Base-by-base conservation (phyloP, 805 yeast genomes). In the Tetrapisispora iriomotensis region DNA sequence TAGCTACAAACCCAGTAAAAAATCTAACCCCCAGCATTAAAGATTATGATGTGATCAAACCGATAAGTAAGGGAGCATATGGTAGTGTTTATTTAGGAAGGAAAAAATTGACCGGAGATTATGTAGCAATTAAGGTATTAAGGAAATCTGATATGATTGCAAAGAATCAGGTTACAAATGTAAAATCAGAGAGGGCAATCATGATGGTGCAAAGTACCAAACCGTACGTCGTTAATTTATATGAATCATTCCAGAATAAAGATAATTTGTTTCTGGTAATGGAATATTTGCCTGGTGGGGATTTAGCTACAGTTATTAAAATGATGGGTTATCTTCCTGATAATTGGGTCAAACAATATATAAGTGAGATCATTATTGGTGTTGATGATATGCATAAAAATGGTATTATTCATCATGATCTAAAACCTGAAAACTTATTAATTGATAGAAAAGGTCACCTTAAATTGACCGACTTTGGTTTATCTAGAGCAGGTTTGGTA, bases 271-370 rank as follows among this genome's bases (percentile, higher is more conserved):
- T 84, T 53, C 67, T 92, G 48, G 99, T 92, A 2, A 90, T 94
- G 97, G 98, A 92, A 58, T 92, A 86, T 54, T 65, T 92, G 29
- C 85, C 82, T 48, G 98, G 98, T 31, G 99, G 99, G 25, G 99
- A 92, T 58, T 75, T 90, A 53, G 92, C 96, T 0, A 79, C 95
- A 0, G 65, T 94, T 38, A 64, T 92, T 21, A 83, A 84, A 52
- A 74, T 78, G 61, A 70, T 90, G 58, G 96, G 95, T 0, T 77
- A 79, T 2, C 61, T 92, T 19, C 90, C 95, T 0, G 84, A 82
- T 47, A 77, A 76, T 31, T 92, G 97, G 97, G 76, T 86, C 0
- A 77, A 71, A 45, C 71, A 83, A 46, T 92, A 92, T 49, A 72
- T 86, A 39, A 88, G 95, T 0, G 98, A 92, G 55, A 85, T 88